Base-by-base conservation (phyloP, 352 stramenopile species). In the Globisporangium middletonii region DNA sequence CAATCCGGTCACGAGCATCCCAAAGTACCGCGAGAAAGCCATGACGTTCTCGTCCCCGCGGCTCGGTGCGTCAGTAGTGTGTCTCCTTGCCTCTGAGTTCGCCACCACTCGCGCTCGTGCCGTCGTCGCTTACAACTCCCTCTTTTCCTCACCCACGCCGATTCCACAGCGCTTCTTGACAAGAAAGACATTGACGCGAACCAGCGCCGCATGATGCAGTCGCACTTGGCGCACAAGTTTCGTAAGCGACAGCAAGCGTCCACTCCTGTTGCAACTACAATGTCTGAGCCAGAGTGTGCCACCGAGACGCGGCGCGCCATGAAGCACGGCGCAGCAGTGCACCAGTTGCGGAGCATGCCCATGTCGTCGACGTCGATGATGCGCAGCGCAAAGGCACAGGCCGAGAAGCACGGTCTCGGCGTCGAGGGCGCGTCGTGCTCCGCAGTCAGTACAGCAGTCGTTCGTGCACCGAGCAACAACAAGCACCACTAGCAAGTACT, bases 141-240 rank as follows among this genome's bases (percentile, higher is more conserved):
- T 46, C 13, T 2, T 16, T 46, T 15, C n/a, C 16, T 6, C 43
- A 28, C 43, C 26, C 43, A 47, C 18, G 11, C 43, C 4, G 4
- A 33, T n/a, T 4, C 41, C 27, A 3, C 52, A 90, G 80, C 60
- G 8, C 52, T 87, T 23, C 66, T 92, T 26, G 80, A 92, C 67
- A 81, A 83, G 58, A 90, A 89, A 52, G 72, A 88, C 35, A 69
- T 92, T 19, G 72, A 89, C 48, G 60, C 71, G 9, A 89, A 88
- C 30, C 80, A 89, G 59, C 73, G 78, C 0, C 73, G 78, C 16
- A 89, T 88, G 77, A 91, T 91, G 80, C 80, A 92, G 61, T 80
- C 74, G 2, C 80, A 92, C 47, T 57, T 88, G 13, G 83, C 80
- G 0, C 82, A 89, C 72, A 93, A 89, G 48, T 86, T 51, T n/a